Conservation (phyloP, 495 filamentous ascomycete genomes). For the Penicillium steckii region DNA sequence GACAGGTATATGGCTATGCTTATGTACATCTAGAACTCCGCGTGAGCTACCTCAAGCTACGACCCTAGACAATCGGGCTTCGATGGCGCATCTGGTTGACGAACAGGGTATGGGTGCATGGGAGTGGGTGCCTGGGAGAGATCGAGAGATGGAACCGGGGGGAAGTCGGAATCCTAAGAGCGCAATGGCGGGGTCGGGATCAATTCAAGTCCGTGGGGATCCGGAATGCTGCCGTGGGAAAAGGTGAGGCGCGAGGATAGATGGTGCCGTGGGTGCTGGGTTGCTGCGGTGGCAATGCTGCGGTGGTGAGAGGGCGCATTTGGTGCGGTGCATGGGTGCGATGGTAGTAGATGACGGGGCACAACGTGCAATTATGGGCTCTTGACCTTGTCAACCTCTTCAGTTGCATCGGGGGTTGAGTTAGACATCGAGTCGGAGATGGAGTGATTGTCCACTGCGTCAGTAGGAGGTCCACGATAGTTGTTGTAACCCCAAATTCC, state of each 20-base stretch:
- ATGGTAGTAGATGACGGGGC: neutral
- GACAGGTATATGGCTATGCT: constrained; percentile 3
- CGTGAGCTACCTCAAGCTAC: neutral
- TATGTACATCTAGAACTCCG: constrained; percentile 15
- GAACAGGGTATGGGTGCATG: neutral
- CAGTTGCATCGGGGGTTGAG: constrained; percentile 10
- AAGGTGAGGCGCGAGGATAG: neutral
- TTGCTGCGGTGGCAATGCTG: neutral
- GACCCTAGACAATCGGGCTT: neutral
- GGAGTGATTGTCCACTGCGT: constrained; percentile 19
- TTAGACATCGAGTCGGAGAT: constrained; percentile 5
- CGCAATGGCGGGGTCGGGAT: neutral
- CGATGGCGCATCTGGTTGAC: constrained; percentile 3
- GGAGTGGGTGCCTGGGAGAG: neutral
- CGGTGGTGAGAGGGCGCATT: neutral
- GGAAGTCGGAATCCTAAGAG: neutral
- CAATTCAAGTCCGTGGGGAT: neutral
- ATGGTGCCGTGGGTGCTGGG: neutral
- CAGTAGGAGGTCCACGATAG: constrained; percentile 30
- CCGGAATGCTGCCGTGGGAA: neutral
- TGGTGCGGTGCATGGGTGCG: too few relatives aligned
- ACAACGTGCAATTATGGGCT: neutral
- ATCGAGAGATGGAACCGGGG: neutral
- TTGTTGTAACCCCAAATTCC: constrained; percentile 53
- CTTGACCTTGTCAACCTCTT: constrained; percentile 11